Percentiles rank a stretch among this genome's conserved stretches.
phyloP scores from a whole-genome alignment of 2,329 filamentous ascomycete genomes.

The Pseudocercospora macadamiae region DNA sequence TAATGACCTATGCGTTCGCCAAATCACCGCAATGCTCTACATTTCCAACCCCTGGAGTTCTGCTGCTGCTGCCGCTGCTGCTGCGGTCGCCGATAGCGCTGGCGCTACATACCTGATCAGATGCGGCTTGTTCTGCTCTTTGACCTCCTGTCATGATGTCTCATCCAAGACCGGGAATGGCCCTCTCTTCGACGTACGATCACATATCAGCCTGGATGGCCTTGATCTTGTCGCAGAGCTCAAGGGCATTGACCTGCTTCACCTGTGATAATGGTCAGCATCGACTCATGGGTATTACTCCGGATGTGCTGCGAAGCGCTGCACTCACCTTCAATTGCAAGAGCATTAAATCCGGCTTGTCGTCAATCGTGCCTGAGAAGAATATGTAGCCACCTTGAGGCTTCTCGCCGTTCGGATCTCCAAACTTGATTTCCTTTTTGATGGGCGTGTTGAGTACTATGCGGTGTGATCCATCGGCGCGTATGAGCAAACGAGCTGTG shows the following conservation, averaged over 20 bases:
- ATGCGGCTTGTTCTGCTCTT: background rate
- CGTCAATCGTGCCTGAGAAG: conserved; percentile 62
- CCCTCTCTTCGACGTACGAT: conserved; percentile 3
- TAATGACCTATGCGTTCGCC: background rate
- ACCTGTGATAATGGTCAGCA: conserved; percentile 37
- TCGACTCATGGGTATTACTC: conserved; percentile 14
- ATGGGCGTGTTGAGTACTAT: conserved; percentile 85
- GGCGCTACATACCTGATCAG: background rate
- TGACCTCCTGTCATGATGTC: background rate
- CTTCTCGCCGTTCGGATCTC: conserved; percentile 63
- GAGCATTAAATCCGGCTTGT: conserved; percentile 53
- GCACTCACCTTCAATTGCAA: conserved; percentile 60
- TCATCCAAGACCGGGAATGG: background rate
- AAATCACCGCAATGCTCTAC: background rate
- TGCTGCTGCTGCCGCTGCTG: background rate
- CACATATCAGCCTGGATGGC: conserved; percentile 46
- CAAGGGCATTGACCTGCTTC: conserved; percentile 48
- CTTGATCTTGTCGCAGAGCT: conserved; percentile 50
- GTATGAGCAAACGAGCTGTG: conserved; percentile 77
- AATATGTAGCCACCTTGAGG: conserved; percentile 71
- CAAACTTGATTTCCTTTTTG: conserved; percentile 76
- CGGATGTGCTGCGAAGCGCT: background rate
- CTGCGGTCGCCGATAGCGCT: background rate
- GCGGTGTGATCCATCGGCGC: conserved; percentile 84
- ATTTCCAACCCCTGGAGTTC: background rate